A percentile compares a stretch with the other conserved stretches of the same genome.
These are phyloP conservation scores for Xylariomycetidae sp. DNA, from an alignment of 2,329 filamentous ascomycete species.

Conservation along the genomic window DNA sequence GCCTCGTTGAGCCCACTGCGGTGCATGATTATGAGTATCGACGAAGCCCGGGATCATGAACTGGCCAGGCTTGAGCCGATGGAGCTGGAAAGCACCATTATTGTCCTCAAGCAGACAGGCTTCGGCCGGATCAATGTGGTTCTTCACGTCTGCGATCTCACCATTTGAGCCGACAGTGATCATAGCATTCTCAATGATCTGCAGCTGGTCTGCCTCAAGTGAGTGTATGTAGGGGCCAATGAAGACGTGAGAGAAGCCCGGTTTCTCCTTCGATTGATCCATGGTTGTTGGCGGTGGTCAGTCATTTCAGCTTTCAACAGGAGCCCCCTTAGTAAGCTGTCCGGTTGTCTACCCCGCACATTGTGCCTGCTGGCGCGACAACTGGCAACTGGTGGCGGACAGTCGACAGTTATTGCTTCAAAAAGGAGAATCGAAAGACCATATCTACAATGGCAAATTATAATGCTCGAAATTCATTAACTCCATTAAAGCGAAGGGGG, in stretches of 20 bases:
- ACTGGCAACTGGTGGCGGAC: too few relatives aligned
- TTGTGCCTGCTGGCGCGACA: too few relatives aligned
- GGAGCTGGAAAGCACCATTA: constrained; percentile 13
- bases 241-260: constrained; percentile 27
- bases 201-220: constrained; percentile 24
- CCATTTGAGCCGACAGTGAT: constrained; percentile 26
- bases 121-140: constrained; percentile 12
- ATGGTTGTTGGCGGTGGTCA: too few relatives aligned
- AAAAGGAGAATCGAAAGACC: too few relatives aligned
- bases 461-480: too few relatives aligned
- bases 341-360: too few relatives aligned
- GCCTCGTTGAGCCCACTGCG: constrained; percentile 47
- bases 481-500: too few relatives aligned
- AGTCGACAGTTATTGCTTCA: too few relatives aligned
- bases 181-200: constrained; percentile 34
- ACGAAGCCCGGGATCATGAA: constrained; percentile 58
- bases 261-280: too few relatives aligned
- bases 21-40: constrained; percentile 66
- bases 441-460: too few relatives aligned
- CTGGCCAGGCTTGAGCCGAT: constrained; percentile 34
- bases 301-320: too few relatives aligned
- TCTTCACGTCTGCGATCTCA: constrained; percentile 20
- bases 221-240: constrained; percentile 41
- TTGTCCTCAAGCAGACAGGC: constrained; percentile 8
- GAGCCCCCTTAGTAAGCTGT: too few relatives aligned